phyloP scores from a whole-genome alignment of 2,329 filamentous ascomycete genomes.

The Oidium heveae region DNA sequence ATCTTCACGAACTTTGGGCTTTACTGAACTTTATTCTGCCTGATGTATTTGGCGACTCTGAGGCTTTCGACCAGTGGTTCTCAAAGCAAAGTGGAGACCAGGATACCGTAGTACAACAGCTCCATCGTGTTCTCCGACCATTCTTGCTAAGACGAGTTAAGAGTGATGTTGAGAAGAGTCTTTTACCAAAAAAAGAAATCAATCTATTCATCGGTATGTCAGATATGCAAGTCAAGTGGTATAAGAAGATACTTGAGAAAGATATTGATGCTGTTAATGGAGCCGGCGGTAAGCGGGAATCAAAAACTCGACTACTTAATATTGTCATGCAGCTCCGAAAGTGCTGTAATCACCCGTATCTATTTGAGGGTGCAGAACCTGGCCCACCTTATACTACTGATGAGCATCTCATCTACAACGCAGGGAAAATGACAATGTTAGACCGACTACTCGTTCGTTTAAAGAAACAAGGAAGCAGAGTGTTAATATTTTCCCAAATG shows the following conservation, averaged over 20 bases:
- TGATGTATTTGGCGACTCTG: conserved; percentile 88
- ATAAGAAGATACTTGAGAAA: conserved; percentile 95
- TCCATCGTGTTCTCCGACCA: conserved; percentile 76
- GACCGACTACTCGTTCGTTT: conserved; percentile 75
- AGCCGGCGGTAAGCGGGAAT: conserved; percentile 85
- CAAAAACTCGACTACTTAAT: conserved; percentile 86
- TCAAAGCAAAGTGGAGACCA: conserved; percentile 74
- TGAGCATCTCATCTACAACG: conserved; percentile 79
- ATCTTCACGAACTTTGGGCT: conserved; percentile 92
- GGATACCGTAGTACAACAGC: conserved; percentile 83
- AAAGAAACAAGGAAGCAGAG: conserved; percentile 65
- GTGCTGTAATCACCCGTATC: conserved; percentile 94
- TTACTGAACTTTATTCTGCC: conserved; percentile 93
- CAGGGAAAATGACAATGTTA: conserved; percentile 91
- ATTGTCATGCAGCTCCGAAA: conserved; percentile 99
- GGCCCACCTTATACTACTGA: conserved; percentile 96
- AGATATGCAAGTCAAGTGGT: conserved; percentile 98
- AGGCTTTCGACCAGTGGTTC: conserved; percentile 97
- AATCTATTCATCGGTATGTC: conserved; percentile 97
- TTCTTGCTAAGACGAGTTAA: conserved; percentile 93
- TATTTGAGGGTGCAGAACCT: conserved; percentile 92
- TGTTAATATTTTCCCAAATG: conserved; percentile 99
- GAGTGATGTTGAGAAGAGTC: conserved; percentile 90
- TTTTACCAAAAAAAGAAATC: conserved; percentile 89
- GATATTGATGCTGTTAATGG: conserved; percentile 98